Base-by-base conservation (phyloP, 768 basidiomycete species). In the Leccinellum albellum region DNA sequence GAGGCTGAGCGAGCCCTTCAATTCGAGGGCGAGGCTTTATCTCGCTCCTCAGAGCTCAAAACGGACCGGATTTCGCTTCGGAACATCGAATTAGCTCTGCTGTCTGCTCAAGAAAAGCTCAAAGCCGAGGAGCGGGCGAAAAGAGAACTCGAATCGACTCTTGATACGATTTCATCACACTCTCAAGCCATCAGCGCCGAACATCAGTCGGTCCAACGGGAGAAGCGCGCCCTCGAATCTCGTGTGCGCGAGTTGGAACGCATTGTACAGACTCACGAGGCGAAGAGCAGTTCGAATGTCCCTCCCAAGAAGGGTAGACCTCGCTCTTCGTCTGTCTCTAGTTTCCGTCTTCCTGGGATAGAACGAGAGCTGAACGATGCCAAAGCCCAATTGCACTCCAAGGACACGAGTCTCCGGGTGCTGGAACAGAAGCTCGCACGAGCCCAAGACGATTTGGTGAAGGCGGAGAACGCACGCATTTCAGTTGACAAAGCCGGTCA, bases 271-370 rank as follows among this genome's bases (percentile, higher is more conserved):
- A 61, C 57, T 70, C 52, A 76, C 63, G 59, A 76, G 77, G 33
- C 65, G 66, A 55, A 70, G 64, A 50, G 57, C 35, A 24, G 33
- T 65, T 75, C 46, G 57, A 75, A 57, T 64, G 70, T 45, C 66
- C 75, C 56, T 45, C 75, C 71, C 54, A 69, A 69, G 47, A 60
- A 68, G 52, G 68, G 75, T 21, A 78, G 82, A 28, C 76, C 79
- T 31, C 79, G 85, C 21, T 84, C 87, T 21, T 85, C 86, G 1
- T 86, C 85, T 0, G 70, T 82, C 32, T 80, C 84, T 3, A 79
- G 76, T 56, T 74, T 82, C 57, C 75, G 76, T 49, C 71, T 83
- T 20, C 71, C 74, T 2, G 72, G 74, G 3, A 69, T 89, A 23
- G 83, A 89, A 67, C 79, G 79, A 47, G 84, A 89, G 42, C 67